A percentile compares a stretch with the other conserved stretches of the same genome.
Evolutionary conservation across 2,329 filamentous ascomycete species (phyloP).

Genomic region (Fusarium pilosicola): DNA sequence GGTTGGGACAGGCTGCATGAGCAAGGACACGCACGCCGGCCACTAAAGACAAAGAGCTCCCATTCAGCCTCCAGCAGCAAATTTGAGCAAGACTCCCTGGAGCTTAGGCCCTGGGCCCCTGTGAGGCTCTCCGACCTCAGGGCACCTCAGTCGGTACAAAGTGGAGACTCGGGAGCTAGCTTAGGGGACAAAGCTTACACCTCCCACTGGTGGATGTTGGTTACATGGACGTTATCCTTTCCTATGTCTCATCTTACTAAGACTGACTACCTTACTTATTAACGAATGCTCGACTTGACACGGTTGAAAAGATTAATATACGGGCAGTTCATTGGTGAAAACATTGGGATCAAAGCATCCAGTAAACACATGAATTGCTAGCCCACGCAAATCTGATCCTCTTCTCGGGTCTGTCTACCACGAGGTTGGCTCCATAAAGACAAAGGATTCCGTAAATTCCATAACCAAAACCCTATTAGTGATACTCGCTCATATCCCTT

Average conservation of each 20-base stretch:
- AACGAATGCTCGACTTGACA: background rate
- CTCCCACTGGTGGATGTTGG: background rate
- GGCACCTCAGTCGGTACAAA: background rate
- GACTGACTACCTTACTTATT: background rate
- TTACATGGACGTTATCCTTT: background rate
- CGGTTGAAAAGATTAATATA: background rate
- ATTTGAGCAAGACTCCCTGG: constrained; percentile 1
- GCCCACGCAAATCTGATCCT: background rate
- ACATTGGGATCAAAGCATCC: background rate
- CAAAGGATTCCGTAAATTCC: background rate
- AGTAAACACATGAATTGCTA: background rate
- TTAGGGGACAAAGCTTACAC: background rate
- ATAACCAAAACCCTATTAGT: background rate
- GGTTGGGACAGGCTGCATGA: background rate
- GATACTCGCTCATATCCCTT: background rate
- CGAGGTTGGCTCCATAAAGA: background rate
- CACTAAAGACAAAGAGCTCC: constrained; percentile 9
- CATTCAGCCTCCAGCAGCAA: background rate
- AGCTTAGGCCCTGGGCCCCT: background rate
- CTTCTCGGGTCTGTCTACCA: background rate
- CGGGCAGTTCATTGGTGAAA: background rate
- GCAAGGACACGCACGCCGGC: background rate
- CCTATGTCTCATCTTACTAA: background rate
- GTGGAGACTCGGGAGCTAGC: background rate
- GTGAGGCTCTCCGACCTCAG: background rate